These are phyloP conservation scores for Phragmites australis DNA, from an alignment of 176 grass and related monocot genomes.

Conservation along the genomic window DNA sequence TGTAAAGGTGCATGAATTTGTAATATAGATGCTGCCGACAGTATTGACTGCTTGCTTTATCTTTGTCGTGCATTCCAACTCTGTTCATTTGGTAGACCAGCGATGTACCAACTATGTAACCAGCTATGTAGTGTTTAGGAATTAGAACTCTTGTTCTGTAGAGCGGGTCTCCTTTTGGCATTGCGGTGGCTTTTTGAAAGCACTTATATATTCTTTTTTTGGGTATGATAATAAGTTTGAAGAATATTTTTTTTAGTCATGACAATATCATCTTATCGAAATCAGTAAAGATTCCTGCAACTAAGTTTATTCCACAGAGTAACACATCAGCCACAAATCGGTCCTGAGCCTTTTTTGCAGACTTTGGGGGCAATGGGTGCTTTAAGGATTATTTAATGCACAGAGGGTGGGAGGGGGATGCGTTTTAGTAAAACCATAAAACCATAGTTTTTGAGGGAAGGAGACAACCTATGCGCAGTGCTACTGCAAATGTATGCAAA, in stretches of 20 bases:
- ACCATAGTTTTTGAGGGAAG: not conserved
- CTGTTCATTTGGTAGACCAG: not conserved
- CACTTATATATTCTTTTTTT: not conserved
- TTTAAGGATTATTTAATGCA: constrained; percentile 8
- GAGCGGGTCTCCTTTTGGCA: not conserved
- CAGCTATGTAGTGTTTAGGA: not conserved
- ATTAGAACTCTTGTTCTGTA: not conserved
- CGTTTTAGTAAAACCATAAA: not conserved
- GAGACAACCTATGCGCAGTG: not conserved
- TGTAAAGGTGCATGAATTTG: constrained; percentile 1
- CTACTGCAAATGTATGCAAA: not conserved
- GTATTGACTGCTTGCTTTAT: not conserved
- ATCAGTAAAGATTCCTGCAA: not conserved
- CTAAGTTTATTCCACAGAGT: not conserved
- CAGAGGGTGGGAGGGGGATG: constrained; percentile 8
- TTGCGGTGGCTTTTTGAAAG: not conserved
- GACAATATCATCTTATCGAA: not conserved
- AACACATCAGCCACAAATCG: not conserved
- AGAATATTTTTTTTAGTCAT: not conserved
- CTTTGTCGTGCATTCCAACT: not conserved
- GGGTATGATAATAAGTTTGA: not conserved
- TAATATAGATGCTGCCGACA: constrained; percentile 3
- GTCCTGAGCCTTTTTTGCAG: not conserved
- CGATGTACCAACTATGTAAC: not conserved
- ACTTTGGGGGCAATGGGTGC: not conserved